A percentile compares a stretch with the other conserved stretches of the same genome.
Evolutionary conservation across 306 rosid species (phyloP).

Genomic region (Abrus pulchellus): DNA sequence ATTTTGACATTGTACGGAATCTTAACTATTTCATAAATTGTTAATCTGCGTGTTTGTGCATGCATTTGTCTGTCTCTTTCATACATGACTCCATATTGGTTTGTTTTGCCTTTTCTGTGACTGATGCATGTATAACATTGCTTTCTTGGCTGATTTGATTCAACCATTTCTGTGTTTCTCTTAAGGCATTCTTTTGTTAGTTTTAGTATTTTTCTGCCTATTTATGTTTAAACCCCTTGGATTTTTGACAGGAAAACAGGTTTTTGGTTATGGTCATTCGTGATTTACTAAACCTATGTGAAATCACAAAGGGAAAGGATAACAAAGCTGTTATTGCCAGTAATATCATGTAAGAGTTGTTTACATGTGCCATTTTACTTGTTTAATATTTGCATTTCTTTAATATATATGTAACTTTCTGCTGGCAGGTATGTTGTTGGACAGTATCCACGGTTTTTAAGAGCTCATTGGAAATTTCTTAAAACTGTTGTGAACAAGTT

Average conservation of each 20-base stretch:
- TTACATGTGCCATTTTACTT: not conserved
- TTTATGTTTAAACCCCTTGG: constrained; percentile 42
- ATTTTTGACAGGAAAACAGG: constrained; percentile 84
- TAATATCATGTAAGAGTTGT: constrained; percentile 83
- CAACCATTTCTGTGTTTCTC: constrained; percentile 37
- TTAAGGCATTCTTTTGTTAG: constrained; percentile 19
- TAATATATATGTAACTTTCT: constrained; percentile 16
- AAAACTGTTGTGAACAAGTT: constrained; percentile 96
- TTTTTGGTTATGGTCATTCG: constrained; percentile 99
- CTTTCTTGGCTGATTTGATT: constrained; percentile 15
- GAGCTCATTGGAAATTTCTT: constrained; percentile 98
- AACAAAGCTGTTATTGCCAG: constrained; percentile 99
- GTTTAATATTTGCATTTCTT: not conserved
- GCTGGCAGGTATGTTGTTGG: constrained; percentile 95
- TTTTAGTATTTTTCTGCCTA: not conserved
- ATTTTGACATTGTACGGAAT: not conserved
- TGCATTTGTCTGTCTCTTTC: not conserved
- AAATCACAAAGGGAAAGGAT: constrained; percentile 97
- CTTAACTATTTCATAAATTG: not conserved
- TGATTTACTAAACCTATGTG: constrained; percentile 90
- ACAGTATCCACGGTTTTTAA: constrained; percentile 92
- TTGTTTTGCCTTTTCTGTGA: not conserved
- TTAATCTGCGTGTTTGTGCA: not conserved
- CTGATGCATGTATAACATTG: constrained; percentile 12
- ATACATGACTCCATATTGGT: not conserved